Base-by-base conservation (phyloP, 352 stramenopile species). In the Pythium angustatum region DNA sequence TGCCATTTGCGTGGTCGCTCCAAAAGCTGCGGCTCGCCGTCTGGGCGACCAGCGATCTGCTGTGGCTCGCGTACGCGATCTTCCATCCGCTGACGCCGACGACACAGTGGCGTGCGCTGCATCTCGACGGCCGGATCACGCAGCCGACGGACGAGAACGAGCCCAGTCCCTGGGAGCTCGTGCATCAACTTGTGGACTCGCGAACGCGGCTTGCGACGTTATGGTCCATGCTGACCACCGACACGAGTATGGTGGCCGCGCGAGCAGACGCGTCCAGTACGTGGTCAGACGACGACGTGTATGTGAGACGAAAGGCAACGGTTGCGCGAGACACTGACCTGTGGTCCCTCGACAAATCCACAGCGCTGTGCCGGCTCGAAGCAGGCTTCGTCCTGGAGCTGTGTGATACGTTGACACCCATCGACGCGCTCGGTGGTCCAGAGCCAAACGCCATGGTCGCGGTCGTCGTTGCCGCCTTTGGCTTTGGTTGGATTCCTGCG, bases 1-100 rank as follows among this genome's bases (percentile, higher is more conserved):
- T 57, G 31, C 50, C 50, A 3, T 36, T 44, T 19, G 43, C 30
- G 15, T 19, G 30, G 8, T 44, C 50, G 12, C 30, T 57, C 4
- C 50, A 28, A 5, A 57, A n/a, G 21, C 33, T 57, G 9, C 2
- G 50, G 5, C n/a, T 57, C 7, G 17, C 50, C 9, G 30, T 57
- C n/a, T 4, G 5, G 33, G 11, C 28, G 11, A n/a, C 27, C 15
- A 28, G 14, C 2, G 50, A 57, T 5, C 50, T 57, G 30, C 19
- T 57, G 2, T 57, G 50, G 50, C 30, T 57, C 50, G 21, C 3
- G 30, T 57, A 57, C n/a, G 49, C 30, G 28, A 21, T 17, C 5
- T 17, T 28, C 17, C 22, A 56, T 17, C 30, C 49, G 30, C 17
- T 56, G 49, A 56, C 49, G n/a, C 8, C 30, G 28, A 56, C 49